Evolutionary conservation across 2,329 filamentous ascomycete species (phyloP).

Genomic region (Coniella lustricola): DNA sequence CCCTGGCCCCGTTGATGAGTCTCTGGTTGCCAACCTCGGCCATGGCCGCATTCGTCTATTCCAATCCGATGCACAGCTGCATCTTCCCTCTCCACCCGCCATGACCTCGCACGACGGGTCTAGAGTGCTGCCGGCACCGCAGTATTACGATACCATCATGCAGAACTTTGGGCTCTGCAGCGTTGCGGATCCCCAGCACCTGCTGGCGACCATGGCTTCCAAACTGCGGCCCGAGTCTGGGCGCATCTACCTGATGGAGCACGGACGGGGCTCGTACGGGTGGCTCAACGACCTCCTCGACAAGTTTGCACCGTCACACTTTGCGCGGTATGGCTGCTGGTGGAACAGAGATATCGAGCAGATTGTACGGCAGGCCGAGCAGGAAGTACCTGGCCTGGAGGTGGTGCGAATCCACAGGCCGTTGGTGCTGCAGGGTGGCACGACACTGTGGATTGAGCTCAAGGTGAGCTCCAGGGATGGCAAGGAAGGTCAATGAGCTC

Average conservation of each 20-base stretch:
- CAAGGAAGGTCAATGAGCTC: no score
- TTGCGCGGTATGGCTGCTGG: slow-evolving; percentile 58
- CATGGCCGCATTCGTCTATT: slow-evolving; percentile 24
- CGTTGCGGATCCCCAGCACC: slow-evolving; percentile 46
- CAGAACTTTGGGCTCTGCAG: slow-evolving; percentile 61
- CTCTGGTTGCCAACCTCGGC: slow-evolving; percentile 17
- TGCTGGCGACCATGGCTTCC: slow-evolving; percentile 47
- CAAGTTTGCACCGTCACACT: slow-evolving; percentile 46
- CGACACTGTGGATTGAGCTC: slow-evolving; percentile 52
- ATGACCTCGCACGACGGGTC: slow-evolving; percentile 18
- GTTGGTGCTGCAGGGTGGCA: slow-evolving; percentile 47
- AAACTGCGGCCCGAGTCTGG: slow-evolving; percentile 47
- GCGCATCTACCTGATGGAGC: slow-evolving; percentile 55
- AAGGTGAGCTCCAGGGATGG: slow-evolving; percentile 26
- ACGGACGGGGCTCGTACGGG: slow-evolving; percentile 50
- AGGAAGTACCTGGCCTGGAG: slow-evolving; percentile 45
- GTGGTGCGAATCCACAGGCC: slow-evolving; percentile 48
- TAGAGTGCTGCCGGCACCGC: slow-evolving; percentile 16
- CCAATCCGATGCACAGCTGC: slow-evolving; percentile 24
- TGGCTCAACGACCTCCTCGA: slow-evolving; percentile 52
- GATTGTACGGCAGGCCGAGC: slow-evolving; percentile 44
- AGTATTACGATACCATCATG: slow-evolving; percentile 54
- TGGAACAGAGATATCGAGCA: slow-evolving; percentile 58
- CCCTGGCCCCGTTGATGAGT: slow-evolving; percentile 9
- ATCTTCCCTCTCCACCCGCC: slow-evolving; percentile 17